Percentiles rank a stretch among this genome's conserved stretches.
These are phyloP conservation scores for Ceratocystis papillata DNA, from an alignment of 2,329 filamentous ascomycete species.

Conservation along the genomic window DNA sequence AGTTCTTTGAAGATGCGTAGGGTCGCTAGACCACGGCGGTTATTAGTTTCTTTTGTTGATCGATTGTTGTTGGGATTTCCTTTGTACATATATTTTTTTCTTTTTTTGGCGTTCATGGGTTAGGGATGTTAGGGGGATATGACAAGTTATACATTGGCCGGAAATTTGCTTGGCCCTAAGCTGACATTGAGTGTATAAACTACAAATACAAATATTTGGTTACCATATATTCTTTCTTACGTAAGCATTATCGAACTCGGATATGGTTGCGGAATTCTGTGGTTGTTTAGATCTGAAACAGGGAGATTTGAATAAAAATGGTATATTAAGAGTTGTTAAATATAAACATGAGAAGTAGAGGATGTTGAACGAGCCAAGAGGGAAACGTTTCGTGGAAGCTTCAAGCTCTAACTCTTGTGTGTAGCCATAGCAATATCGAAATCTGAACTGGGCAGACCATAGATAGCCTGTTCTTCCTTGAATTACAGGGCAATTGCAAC, in stretches of 20 bases:
- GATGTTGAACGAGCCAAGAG: background rate
- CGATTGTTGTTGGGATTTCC: background rate
- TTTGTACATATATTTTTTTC: background rate
- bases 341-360: slow-evolving; percentile 6
- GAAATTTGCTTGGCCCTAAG: background rate
- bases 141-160: background rate
- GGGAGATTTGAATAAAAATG: background rate
- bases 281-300: background rate
- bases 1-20: slow-evolving; percentile 69
- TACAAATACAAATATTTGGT: background rate
- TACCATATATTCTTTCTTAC: background rate
- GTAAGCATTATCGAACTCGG: too few species aligned
- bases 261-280: background rate
- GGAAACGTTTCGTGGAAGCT: background rate
- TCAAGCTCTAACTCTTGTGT: background rate
- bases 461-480: background rate
- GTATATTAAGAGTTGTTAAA: background rate
- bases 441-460: background rate
- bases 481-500: slow-evolving; percentile 12
- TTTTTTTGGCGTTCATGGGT: background rate
- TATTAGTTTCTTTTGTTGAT: background rate
- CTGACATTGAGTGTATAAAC: background rate
- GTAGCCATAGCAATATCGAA: background rate
- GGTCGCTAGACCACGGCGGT: background rate
- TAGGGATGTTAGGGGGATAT: background rate